These are phyloP conservation scores for Rhodomyrtus tomentosa DNA, from an alignment of 345 rosid species.

Conservation along the genomic window DNA sequence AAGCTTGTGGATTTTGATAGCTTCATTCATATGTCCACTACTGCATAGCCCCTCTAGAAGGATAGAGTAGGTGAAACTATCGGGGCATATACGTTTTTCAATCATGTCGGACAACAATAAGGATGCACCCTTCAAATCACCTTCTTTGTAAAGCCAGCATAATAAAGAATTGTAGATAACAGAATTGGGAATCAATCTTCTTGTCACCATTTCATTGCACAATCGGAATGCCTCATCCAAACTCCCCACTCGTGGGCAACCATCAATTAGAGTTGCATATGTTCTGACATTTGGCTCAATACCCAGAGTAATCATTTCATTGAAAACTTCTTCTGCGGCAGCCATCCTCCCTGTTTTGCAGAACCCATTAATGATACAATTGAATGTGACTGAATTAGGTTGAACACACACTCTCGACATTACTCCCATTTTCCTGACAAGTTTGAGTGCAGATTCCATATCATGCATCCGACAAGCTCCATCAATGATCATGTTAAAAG, in stretches of 20 bases:
- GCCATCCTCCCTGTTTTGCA: slow-evolving; percentile 48
- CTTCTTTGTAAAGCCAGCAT: slow-evolving; percentile 46
- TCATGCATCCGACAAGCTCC: slow-evolving; percentile 12
- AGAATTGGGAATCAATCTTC: slow-evolving; percentile 42
- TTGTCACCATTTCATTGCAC: slow-evolving; percentile 48
- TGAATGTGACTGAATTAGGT: slow-evolving; percentile 48
- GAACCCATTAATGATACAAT: slow-evolving; percentile 44
- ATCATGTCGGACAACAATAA: slow-evolving; percentile 36
- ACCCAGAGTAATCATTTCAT: slow-evolving; percentile 42
- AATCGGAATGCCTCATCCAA: slow-evolving; percentile 39
- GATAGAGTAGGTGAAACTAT: slow-evolving; percentile 40
- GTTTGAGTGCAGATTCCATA: slow-evolving; percentile 4
- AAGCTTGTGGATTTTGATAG: slow-evolving; percentile 32
- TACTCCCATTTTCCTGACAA: slow-evolving; percentile 27
- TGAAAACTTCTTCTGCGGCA: slow-evolving; percentile 25
- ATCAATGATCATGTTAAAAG: slow-evolving; percentile 60
- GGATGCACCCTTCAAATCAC: slow-evolving; percentile 37
- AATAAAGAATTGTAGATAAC: slow-evolving; percentile 49
- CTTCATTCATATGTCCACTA: slow-evolving; percentile 29
- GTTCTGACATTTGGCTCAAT: slow-evolving; percentile 42
- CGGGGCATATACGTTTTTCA: slow-evolving; percentile 20
- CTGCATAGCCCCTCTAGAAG: slow-evolving; percentile 35
- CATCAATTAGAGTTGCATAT: slow-evolving; percentile 56
- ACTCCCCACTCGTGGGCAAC: slow-evolving; percentile 42
- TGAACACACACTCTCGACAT: slow-evolving; percentile 28